Evolutionary conservation across 2,329 filamentous ascomycete species (phyloP), one percentile per base, ranked within the genome.

Genomic region (Helicocarpus griseus): DNA sequence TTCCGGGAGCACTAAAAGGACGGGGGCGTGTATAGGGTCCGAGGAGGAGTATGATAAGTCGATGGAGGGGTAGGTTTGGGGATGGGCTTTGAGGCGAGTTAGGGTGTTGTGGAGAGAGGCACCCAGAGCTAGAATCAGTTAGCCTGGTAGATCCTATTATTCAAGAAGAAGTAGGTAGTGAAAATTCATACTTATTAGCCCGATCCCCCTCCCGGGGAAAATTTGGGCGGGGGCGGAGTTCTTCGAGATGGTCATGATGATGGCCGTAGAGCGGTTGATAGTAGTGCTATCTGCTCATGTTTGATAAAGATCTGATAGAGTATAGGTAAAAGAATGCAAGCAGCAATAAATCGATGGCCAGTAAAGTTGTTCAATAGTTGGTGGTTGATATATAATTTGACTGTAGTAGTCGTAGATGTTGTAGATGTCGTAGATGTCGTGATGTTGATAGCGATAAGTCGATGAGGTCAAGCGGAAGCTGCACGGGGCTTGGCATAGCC

Each of bases 91-190:
- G 63, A 97, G 77, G 49, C 87, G 84, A 26, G 87, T 89, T 54
- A 97, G 73, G 62, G 94, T 79, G 64, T 95, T 89, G 70, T 97
- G 89, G 33, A 98, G 80, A 2, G 90, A 95, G 56, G 89, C 87
- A 52, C 93, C 93, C 53, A 98, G 82, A 47, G 85, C 89, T 95
- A 43, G 43, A 1, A 31, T 49, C 41, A 49, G 38, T 53, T 43
- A 52, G 48, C 50, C 36, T 21, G 29, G 19, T 2, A 19, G 21
- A 29, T 21, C 21, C 36, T 19, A 2, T 21, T 35, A 36, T 54
- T 48, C 64, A 66, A 57, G 60, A 48, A 52, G 52, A 55, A 46
- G 49, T 24, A 41, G 52, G 22, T 17, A 58, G 52, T 56, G 52
- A 52, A 51, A 44, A 52, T 38, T 64, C 68, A 57, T 70, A 71